Evolutionary conservation across 1,284 basidiomycete genomes (phyloP).

Genomic region (Boletus semigastroideus): DNA sequence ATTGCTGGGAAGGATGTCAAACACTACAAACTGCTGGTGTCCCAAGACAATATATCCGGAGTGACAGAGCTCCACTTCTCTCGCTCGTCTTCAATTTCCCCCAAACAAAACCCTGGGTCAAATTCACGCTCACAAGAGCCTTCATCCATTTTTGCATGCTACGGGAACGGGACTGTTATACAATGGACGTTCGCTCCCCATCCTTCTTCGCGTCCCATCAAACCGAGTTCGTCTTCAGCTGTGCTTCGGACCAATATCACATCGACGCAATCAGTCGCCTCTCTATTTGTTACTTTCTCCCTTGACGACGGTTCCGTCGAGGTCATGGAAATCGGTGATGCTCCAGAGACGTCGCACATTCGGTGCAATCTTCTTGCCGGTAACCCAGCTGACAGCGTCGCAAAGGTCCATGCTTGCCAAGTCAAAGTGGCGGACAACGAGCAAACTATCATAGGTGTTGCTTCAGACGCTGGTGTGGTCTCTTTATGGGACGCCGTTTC

Average conservation of each 20-base stretch:
- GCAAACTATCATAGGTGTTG: slow-evolving; percentile 57
- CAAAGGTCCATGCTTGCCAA: slow-evolving; percentile 51
- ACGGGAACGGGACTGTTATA: slow-evolving; percentile 56
- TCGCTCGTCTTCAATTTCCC: slow-evolving; percentile 22
- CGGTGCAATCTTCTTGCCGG: slow-evolving; percentile 57
- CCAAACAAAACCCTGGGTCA: slow-evolving; percentile 27
- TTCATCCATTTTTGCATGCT: slow-evolving; percentile 49
- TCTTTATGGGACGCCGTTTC: slow-evolving; percentile 68
- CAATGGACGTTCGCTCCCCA: slow-evolving; percentile 50
- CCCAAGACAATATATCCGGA: slow-evolving; percentile 31
- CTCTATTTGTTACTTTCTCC: slow-evolving; percentile 55
- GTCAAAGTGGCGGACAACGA: slow-evolving; percentile 49
- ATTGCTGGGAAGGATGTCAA: slow-evolving; percentile 43
- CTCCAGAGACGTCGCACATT: slow-evolving; percentile 34
- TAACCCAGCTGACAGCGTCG: slow-evolving; percentile 52
- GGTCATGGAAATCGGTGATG: slow-evolving; percentile 50
- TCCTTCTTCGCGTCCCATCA: slow-evolving; percentile 41
- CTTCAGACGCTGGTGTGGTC: slow-evolving; percentile 65
- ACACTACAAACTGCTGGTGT: slow-evolving; percentile 44
- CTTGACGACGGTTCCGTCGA: slow-evolving; percentile 66
- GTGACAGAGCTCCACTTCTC: slow-evolving; percentile 38
- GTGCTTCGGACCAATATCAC: slow-evolving; percentile 51
- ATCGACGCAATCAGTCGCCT: slow-evolving; percentile 44
- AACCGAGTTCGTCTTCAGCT: slow-evolving; percentile 43
- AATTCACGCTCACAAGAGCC: slow-evolving; percentile 32